Base-by-base conservation (phyloP, 2,329 filamentous ascomycete species). In the Monosporascus ibericus region DNA sequence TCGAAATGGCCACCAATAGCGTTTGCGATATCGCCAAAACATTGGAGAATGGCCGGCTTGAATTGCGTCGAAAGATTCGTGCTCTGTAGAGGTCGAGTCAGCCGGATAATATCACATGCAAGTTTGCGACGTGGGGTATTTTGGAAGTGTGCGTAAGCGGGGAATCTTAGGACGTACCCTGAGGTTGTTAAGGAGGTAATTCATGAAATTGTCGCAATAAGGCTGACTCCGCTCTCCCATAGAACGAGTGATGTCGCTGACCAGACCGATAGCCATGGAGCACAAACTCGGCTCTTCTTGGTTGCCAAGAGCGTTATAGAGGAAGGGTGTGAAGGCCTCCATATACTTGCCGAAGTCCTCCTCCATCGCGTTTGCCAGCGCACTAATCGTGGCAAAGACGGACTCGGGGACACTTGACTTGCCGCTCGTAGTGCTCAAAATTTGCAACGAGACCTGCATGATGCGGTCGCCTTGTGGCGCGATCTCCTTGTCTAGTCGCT, bases 171-270 rank as follows among this genome's bases (percentile, higher is more conserved):
- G 14, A 78, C 80, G 67, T 71, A 90, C 87, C 70, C 89, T 84
- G 42, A 99, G 76, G 72, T 96, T 95, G 77, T 90, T 92, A 57
- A 99, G 82, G 53, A 99, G 79, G 68, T 94, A 88, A 79, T 99
- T 99, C 94, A 99, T 99, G 71, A 97, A 96, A 60, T 86, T 83
- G 65, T 99, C 94, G 72, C 94, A 99, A 78, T 87, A 97, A 52
- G 92, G 94, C 73, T 95, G 90, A 65, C 92, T 89, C 70, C 88
- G 88, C 68, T 91, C 86, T 68, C 91, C 90, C 68, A 97, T 79
- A 17, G 92, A 94, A 63, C 94, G 87, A 49, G 91, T 92, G 63
- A 99, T 94, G 68, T 99, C 94, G 70, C 92, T 95, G 61, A 97
- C 92, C 52, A 99, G 82, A 63, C 94, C 94, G 70, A 99, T 96